Conservation (phyloP, 228 moss, liverwort and hornwort species). For the Sphagnum magellanicum region DNA sequence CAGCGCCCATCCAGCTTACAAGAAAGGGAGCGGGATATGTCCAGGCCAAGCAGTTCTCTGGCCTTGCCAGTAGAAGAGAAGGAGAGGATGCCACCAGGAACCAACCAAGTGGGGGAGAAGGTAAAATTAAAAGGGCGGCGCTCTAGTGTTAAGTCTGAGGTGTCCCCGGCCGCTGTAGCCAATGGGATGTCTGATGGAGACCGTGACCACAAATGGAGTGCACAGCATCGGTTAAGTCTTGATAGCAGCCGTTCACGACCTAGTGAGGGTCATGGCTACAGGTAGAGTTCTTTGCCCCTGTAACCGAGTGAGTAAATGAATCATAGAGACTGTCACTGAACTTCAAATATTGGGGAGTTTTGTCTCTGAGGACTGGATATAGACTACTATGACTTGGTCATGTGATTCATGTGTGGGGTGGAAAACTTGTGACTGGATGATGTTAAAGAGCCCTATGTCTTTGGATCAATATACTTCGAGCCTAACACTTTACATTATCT, state of each 20-base stretch:
- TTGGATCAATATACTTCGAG: no score
- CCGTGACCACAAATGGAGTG: constrained; percentile 85
- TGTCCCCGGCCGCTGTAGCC: constrained; percentile 26
- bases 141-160: constrained; percentile 80
- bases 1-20: constrained; percentile 68
- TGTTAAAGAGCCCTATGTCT: no score
- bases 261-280: constrained; percentile 92
- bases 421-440: no score
- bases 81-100: constrained; percentile 44
- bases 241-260: constrained; percentile 66
- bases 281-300: constrained; percentile 21
- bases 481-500: no score
- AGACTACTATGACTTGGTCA: no score
- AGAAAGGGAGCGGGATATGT: constrained; percentile 71
- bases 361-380: no score
- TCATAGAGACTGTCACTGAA: no score
- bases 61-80: constrained; percentile 76
- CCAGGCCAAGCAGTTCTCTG: constrained; percentile 71
- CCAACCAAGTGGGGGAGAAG: constrained; percentile 72
- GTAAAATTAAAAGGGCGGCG: constrained; percentile 88
- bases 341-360: no score
- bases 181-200: constrained; percentile 71
- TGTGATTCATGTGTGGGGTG: no score
- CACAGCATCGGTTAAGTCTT: constrained; percentile 58
- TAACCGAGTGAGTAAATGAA: no score